Evolutionary conservation across 2,329 filamentous ascomycete species (phyloP).

Genomic region (Aphanocladium album): DNA sequence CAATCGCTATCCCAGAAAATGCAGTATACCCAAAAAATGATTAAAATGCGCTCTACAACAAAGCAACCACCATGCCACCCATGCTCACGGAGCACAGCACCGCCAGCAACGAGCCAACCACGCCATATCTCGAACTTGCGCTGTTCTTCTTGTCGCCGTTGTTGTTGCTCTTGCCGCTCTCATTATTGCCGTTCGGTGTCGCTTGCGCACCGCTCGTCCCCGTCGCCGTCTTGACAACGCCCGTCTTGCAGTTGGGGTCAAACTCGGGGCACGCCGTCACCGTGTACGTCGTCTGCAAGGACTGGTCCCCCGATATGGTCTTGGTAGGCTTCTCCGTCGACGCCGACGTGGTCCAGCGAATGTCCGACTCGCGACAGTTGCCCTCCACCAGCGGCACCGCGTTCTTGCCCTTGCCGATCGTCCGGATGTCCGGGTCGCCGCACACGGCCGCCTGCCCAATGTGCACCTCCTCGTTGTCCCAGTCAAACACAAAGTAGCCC

Average conservation of each 20-base stretch:
- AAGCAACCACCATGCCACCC: neutral
- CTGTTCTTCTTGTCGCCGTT: neutral
- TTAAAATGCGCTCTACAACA: neutral
- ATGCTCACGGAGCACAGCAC: neutral
- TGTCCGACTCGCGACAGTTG: constrained; percentile 30
- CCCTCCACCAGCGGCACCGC: constrained; percentile 31
- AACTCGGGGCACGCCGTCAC: constrained; percentile 23
- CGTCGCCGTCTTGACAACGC: constrained; percentile 23
- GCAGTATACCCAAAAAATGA: neutral
- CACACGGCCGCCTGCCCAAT: constrained; percentile 38
- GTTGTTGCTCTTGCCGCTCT: constrained; percentile 6
- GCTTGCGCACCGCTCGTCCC: constrained; percentile 18
- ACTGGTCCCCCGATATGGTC: neutral
- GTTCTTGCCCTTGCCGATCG: constrained; percentile 27
- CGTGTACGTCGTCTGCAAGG: constrained; percentile 24
- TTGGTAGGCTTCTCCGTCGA: neutral
- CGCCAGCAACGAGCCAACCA: constrained; percentile 1
- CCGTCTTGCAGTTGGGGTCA: constrained; percentile 20
- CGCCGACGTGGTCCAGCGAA: constrained; percentile 11
- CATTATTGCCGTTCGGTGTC: constrained; percentile 16
- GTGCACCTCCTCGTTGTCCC: constrained; percentile 38
- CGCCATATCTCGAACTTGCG: neutral
- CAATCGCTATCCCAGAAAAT: neutral
- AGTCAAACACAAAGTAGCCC: constrained; percentile 43
- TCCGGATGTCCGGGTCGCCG: constrained; percentile 32